phyloP scores from a whole-genome alignment of 306 rosid genomes.

The Heteromeles arbutifolia region DNA sequence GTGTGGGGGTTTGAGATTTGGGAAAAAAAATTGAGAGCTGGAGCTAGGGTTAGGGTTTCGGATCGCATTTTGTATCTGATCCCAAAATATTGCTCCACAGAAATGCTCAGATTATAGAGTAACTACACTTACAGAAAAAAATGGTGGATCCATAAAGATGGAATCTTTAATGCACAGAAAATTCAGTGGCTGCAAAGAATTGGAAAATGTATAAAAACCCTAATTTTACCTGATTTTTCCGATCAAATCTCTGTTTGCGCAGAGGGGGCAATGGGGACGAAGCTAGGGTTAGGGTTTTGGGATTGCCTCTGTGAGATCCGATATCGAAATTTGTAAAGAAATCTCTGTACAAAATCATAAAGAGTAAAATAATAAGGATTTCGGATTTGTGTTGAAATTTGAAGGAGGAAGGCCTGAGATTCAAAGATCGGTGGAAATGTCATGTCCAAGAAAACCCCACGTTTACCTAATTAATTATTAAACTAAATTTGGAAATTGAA shows the following conservation, averaged over 20 bases:
- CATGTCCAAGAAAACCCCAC: background rate
- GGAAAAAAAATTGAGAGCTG: constrained; percentile 54
- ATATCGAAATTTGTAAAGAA: background rate
- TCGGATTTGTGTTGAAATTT: background rate
- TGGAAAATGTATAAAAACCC: background rate
- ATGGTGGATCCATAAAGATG: background rate
- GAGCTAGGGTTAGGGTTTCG: constrained; percentile 36
- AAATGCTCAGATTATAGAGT: background rate
- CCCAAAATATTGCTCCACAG: background rate
- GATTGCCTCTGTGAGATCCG: background rate
- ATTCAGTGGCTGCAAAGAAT: background rate
- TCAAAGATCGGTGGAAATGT: background rate
- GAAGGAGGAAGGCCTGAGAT: background rate
- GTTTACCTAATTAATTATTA: background rate
- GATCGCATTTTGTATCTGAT: constrained; percentile 36
- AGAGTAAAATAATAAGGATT: background rate
- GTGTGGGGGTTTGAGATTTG: constrained; percentile 66
- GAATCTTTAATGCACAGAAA: background rate
- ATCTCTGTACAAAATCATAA: background rate
- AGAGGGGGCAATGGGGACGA: constrained; percentile 1
- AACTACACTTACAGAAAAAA: background rate
- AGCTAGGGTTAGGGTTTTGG: constrained; percentile 7
- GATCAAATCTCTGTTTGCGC: background rate
- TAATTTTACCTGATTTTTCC: background rate
- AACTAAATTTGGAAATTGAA: background rate